Conservation (phyloP, 1,139 yeast species). For the Yamadazyma kanchanaburiensis region DNA sequence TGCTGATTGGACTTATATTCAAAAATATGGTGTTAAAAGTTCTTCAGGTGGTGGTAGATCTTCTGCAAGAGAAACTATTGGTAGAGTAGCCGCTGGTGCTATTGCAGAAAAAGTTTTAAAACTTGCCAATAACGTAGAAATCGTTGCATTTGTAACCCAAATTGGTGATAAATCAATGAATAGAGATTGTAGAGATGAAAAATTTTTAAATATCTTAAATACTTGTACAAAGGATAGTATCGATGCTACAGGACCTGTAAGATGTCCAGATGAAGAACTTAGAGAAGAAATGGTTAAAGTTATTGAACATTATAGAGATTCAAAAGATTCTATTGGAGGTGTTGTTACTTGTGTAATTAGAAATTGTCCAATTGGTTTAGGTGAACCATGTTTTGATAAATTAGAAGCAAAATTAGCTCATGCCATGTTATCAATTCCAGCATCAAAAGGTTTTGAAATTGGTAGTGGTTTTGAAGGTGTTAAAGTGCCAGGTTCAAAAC, state of each 20-base stretch:
- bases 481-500: conserved; percentile 85
- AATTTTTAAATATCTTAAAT: conserved; percentile 63
- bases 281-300: conserved; percentile 81
- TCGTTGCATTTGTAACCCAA: conserved; percentile 92
- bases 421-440: conserved; percentile 96
- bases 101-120: conserved; percentile 88
- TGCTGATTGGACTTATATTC: conserved; percentile 91
- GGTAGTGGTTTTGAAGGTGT: conserved; percentile 96
- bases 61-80: conserved; percentile 96
- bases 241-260: conserved; percentile 82
- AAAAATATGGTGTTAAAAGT: conserved; percentile 89
- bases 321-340: conserved; percentile 94
- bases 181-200: conserved; percentile 63
- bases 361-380: conserved; percentile 89
- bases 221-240: conserved; percentile 86
- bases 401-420: conserved; percentile 93
- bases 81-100: conserved; percentile 98
- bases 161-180: conserved; percentile 80
- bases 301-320: conserved; percentile 82
- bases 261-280: conserved; percentile 81
- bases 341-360: conserved; percentile 96
- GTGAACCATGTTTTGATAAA: conserved; percentile 97
- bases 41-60: conserved; percentile 97
- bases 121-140: conserved; percentile 80
- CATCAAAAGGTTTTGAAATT: conserved; percentile 95